phyloP scores from a whole-genome alignment of 2,329 filamentous ascomycete species.

The Cladophialophora psammophila region DNA sequence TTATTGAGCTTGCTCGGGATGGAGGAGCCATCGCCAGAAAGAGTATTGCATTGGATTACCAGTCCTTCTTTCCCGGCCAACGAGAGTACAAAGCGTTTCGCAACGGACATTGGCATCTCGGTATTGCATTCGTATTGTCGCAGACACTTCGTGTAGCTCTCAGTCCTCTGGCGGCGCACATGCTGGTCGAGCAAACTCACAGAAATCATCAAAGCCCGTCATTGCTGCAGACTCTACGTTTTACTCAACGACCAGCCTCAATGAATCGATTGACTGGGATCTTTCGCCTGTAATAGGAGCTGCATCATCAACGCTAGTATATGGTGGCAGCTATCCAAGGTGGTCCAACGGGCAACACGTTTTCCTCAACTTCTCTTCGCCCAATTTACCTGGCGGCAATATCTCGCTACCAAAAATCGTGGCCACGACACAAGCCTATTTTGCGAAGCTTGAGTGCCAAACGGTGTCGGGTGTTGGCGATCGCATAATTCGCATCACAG shows the following conservation, averaged over 20 bases:
- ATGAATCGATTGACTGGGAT: not conserved
- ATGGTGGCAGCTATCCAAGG: not conserved
- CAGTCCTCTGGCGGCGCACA: not conserved
- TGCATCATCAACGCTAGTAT: not conserved
- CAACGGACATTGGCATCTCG: not conserved
- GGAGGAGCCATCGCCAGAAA: not conserved
- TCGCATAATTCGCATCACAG: not conserved
- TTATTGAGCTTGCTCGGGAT: not conserved
- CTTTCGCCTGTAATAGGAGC: not conserved
- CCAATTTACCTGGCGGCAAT: not conserved
- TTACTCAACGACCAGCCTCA: not conserved
- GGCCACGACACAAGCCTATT: not conserved
- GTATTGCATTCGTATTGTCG: not conserved
- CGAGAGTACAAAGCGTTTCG: not conserved
- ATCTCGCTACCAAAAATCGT: not conserved
- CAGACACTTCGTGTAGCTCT: not conserved
- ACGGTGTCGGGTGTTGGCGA: not conserved
- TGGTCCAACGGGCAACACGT: not conserved
- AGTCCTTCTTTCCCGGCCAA: not conserved
- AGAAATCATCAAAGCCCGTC: not conserved
- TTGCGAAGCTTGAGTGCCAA: not conserved
- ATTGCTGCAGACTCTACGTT: not conserved
- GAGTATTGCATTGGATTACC: not conserved
- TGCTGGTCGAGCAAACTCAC: not conserved
- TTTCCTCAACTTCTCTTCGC: not conserved